Base-by-base conservation (phyloP, 768 basidiomycete genomes). In the Suillus clintonianus region DNA sequence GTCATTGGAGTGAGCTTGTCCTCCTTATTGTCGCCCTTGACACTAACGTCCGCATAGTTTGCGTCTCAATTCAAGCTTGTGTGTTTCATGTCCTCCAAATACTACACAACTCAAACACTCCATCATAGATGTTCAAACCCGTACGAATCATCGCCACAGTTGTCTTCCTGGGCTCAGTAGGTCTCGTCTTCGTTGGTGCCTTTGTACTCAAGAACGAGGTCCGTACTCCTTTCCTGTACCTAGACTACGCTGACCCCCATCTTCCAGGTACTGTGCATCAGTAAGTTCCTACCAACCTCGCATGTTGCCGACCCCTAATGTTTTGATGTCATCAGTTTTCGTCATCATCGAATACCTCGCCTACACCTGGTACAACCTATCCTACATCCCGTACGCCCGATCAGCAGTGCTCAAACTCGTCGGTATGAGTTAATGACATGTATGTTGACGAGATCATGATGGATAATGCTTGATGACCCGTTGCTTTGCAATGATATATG, bases 321-420 rank as follows among this genome's bases (percentile, higher is more conserved):
- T 59, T 2, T 59, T 4, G 24, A 10, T 34, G 14, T 15, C 43
- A 47, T 53, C 77, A 93, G 92, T 95, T 63, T 93, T 97, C 74
- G 95, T 97, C 64, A 83, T 97, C 77, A 80, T 97, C 75, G 89
- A 96, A 76, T 97, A 92, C 76, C 82, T 97, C 62, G 95, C 95
- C 7, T 97, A 91, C 77, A 87, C 90, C 24, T 97, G 95, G 94
- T 96, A 91, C 74, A 87, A 85, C 58, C 77, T 92, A 36, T 90
- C 89, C 8, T 97, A 96, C 79, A 94, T 98, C 69, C 95, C 95
- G 3, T 97, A 96, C 70, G 95, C 95, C 3, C 85, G 95, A 61
- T 73, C 86, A 2, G 89, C 89, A 14, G 85, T 92, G 48, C 80
- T 85, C 63, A 92, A 86, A 74, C 73, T 86, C 37, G 80, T 93